Conservation (phyloP, 768 basidiomycete genomes). For the Punctularia strigosozonata region DNA sequence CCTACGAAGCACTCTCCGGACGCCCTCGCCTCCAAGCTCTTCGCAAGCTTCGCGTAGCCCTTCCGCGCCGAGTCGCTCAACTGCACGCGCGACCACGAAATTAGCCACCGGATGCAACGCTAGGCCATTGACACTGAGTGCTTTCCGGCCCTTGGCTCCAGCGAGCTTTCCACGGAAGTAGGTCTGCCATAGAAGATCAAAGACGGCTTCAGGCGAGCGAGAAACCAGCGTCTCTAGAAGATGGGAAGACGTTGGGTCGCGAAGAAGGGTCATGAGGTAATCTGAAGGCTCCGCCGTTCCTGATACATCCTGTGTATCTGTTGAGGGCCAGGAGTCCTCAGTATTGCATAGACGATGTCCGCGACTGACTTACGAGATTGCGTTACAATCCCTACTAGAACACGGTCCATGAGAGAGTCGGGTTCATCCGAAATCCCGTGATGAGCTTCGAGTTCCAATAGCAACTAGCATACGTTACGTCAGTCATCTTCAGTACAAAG, state of each 20-base stretch:
- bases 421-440: conserved; percentile 41
- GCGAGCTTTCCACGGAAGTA: conserved; percentile 71
- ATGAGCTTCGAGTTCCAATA: conserved; percentile 75
- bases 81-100: conserved; percentile 77
- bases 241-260: conserved; percentile 84
- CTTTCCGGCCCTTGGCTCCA: too few species aligned
- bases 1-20: conserved; percentile 65
- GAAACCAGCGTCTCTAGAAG: conserved; percentile 73
- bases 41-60: conserved; percentile 44
- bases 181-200: conserved; percentile 57
- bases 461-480: conserved; percentile 35
- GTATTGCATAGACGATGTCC: background rate
- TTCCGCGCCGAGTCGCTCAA: conserved; percentile 45
- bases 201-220: conserved; percentile 47
- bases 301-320: conserved; percentile 29
- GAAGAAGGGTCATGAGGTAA: conserved; percentile 70
- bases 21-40: conserved; percentile 41
- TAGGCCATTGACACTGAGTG: too few species aligned
- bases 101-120: conserved; percentile 88
- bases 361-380: conserved; percentile 37
- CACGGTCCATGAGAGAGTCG: conserved; percentile 71
- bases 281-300: conserved; percentile 45
- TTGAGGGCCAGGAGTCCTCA: too few species aligned
- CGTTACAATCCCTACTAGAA: conserved; percentile 67
- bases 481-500: conserved; percentile 1